These are phyloP conservation scores for Vitis vinifera DNA, from an alignment of 164 flowering plant species.

Conservation along the genomic window DNA sequence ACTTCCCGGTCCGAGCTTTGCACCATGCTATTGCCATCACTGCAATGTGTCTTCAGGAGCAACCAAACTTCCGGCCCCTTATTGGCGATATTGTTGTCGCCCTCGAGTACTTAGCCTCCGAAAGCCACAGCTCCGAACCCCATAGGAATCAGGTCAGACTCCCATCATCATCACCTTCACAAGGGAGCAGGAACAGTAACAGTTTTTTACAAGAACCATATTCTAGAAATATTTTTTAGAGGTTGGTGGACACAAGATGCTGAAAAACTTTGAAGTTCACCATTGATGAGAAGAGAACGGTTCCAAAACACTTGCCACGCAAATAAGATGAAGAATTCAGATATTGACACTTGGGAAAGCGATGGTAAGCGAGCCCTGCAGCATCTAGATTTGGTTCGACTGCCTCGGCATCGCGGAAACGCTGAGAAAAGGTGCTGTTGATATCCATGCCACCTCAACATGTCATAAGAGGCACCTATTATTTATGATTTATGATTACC, in stretches of 20 bases:
- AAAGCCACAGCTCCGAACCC: constrained; percentile 31
- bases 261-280: background rate
- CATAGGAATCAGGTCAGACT: constrained; percentile 12
- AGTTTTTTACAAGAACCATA: constrained; percentile 11
- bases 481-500: no score
- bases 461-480: no score
- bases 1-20: constrained; percentile 50
- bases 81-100: constrained; percentile 72
- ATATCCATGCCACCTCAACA: no score
- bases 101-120: constrained; percentile 66
- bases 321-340: background rate
- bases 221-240: constrained; percentile 7
- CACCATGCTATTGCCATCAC: constrained; percentile 70
- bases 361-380: background rate
- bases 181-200: background rate
- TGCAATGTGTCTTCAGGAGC: constrained; percentile 83
- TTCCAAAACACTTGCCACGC: no score
- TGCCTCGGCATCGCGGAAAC: no score
- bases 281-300: background rate
- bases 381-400: background rate
- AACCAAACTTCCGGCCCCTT: constrained; percentile 62
- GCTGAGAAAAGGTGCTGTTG: no score
- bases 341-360: background rate
- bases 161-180: constrained; percentile 23
- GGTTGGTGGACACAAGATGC: background rate